Base-by-base conservation (phyloP, 371 early-diverging fungal species). In the Smittium culicis region DNA sequence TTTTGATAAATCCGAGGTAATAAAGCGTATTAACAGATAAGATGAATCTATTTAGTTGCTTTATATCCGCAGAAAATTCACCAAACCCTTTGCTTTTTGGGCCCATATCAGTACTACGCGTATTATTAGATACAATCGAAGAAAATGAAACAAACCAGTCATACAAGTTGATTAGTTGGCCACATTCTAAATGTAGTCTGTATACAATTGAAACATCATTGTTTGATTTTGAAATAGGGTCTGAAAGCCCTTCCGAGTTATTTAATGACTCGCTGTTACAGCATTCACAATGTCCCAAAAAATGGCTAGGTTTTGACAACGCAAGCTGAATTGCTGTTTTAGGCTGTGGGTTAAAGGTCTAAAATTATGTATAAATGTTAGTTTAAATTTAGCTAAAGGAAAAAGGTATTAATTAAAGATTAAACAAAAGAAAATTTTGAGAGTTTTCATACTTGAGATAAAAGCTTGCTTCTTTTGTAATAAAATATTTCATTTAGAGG, bases 81-180 rank as follows among this genome's bases (percentile, higher is more conserved):
- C 58, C 1, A 54, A 8, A 27, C 27, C 62, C 29, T 24, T 67
- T 30, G 31, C 63, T 66, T 35, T 61, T 16, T 31, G 68, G 75
- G 69, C 74, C 79, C 28, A 77, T 73, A 35, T 77, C 34, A 2
- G 54, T 65, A 16, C n/a, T 45, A 25, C 14, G 16, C 54, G 33
- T 33, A 69, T 74, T 71, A 27, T 54, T 45, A 65, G 75, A 76
- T 1, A 77, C 70, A n/a, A 79, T 72, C 1, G 71, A 73, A 17
- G 71, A 45, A 77, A 94, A 96, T 0, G 92, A 87, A 45, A 84
- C 79, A 70, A 86, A 91, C 91, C 90, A 90, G 74, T 96, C 96
- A 68, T 86, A 89, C 61, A 96, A 73, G 73, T 96, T 96, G 76
- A 96, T 91, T 81, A 95, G 73, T 66, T 89, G 81, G 1, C 94